Evolutionary conservation across 2,329 filamentous ascomycete species (phyloP).

Genomic region (Cercospora sp.): DNA sequence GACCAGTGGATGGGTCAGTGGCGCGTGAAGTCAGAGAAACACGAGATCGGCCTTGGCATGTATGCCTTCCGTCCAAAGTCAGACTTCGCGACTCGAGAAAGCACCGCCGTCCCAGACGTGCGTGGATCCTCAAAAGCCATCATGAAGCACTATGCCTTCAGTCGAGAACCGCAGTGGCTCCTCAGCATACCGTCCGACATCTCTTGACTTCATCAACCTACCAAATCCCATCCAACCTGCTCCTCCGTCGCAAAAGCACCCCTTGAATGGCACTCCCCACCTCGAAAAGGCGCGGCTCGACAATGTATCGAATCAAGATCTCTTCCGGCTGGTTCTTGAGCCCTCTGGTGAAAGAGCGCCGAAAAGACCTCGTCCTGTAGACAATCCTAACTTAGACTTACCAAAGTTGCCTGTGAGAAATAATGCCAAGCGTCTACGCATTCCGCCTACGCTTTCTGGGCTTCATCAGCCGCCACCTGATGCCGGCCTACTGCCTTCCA

Average conservation of each 20-base stretch:
- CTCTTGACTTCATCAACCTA: conserved; percentile 39
- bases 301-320: conserved; percentile 31
- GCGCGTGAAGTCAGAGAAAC: background rate
- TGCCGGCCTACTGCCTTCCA: conserved; percentile 61
- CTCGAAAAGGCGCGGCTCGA: conserved; percentile 32
- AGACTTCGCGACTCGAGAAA: background rate
- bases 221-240: conserved; percentile 43
- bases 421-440: conserved; percentile 40
- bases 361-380: conserved; percentile 30
- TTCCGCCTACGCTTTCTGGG: conserved; percentile 57
- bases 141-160: conserved; percentile 17
- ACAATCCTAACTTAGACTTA: conserved; percentile 29
- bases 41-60: conserved; percentile 1
- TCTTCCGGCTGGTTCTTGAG: conserved; percentile 32
- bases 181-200: conserved; percentile 33
- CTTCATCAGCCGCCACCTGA: conserved; percentile 65
- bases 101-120: background rate
- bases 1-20: background rate
- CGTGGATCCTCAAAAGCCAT: background rate
- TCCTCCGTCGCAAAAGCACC: conserved; percentile 38
- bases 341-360: conserved; percentile 38
- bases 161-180: conserved; percentile 17
- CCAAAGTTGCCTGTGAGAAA: conserved; percentile 43
- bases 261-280: conserved; percentile 36
- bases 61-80: background rate